These are phyloP conservation scores for Dipteronia sinensis DNA, from an alignment of 345 rosid species.

Conservation along the genomic window DNA sequence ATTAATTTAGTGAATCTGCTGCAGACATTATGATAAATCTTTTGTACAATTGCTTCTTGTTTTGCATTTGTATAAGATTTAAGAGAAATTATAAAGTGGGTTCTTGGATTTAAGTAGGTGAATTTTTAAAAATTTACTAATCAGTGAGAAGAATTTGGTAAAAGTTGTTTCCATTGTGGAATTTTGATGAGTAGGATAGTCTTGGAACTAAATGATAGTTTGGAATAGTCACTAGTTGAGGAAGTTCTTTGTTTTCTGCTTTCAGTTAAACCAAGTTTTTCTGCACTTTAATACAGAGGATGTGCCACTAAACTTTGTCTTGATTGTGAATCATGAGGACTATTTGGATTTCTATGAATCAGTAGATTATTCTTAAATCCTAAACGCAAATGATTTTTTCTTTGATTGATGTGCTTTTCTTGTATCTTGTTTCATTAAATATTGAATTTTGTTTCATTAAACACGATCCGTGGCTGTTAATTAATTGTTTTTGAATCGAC, in stretches of 20 bases:
- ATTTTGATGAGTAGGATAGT: neutral
- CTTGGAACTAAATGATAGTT: neutral
- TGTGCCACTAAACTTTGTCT: neutral
- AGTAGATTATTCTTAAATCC: neutral
- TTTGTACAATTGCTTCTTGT: conserved; percentile 5
- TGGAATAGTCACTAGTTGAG: neutral
- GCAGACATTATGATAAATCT: neutral
- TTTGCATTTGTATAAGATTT: neutral
- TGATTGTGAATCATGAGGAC: neutral
- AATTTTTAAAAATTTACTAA: neutral
- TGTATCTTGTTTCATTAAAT: neutral
- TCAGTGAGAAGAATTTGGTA: neutral
- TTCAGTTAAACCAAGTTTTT: neutral
- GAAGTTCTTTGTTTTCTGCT: conserved; percentile 1
- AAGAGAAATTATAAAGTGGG: neutral
- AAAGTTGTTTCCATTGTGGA: neutral
- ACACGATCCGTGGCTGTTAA: too few relatives aligned
- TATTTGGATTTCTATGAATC: conserved; percentile 4
- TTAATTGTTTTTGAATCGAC: too few relatives aligned
- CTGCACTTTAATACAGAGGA: too few relatives aligned
- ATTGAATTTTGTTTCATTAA: neutral
- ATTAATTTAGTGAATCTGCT: neutral
- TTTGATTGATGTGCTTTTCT: neutral
- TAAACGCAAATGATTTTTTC: neutral
- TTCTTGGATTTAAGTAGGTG: neutral